Base-by-base conservation (phyloP, 2,329 filamentous ascomycete genomes). In the Coniella vitis region DNA sequence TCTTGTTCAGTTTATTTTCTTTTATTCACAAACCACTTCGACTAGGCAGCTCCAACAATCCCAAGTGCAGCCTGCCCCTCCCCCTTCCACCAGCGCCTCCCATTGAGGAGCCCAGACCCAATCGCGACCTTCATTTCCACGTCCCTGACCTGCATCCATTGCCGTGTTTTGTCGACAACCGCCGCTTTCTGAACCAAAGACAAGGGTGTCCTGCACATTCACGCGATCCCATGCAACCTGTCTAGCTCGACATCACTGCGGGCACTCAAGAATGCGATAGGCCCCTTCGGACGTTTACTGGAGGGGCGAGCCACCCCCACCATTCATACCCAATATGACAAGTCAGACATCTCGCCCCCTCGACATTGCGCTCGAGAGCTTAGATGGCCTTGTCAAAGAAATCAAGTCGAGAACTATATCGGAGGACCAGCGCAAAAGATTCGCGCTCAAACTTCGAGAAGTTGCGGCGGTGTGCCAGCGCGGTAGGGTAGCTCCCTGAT, bases 381-480 rank as follows among this genome's bases (percentile, higher is more conserved):
- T 80, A 47, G 77, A 81, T 48, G 66, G 69, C 47, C 70, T 79
- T 53, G 70, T 73, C 13, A 73, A 74, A 54, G 77, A 79, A 54
- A 67, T 81, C 31, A 74, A 72, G 56, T 78, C 76, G 52, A 75
- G 74, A 40, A 57, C 56, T 22, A 65, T 68, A 48, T 61, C 58
- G 16, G 68, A 68, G 52, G 78, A 81, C 55, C 73, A 79, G 57
- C 69, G 75, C 51, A 75, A 75, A 57, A 69, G 76, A 57, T 71
- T 74, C 16, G 77, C 78, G 34, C 62, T 68, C 38, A 71, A 78
- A 62, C 68, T 82, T 46, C 69, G 74, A 54, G 76, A 81, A 48
- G 67, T 81, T 38, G 76, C 81, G 14, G 68, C 66, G 9, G 63
- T 74, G 12, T 78, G 74, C 55, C 75, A 80, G 55, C 70, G 77